These are phyloP conservation scores for Litchi chinensis DNA, from an alignment of 345 rosid species.

Conservation along the genomic window DNA sequence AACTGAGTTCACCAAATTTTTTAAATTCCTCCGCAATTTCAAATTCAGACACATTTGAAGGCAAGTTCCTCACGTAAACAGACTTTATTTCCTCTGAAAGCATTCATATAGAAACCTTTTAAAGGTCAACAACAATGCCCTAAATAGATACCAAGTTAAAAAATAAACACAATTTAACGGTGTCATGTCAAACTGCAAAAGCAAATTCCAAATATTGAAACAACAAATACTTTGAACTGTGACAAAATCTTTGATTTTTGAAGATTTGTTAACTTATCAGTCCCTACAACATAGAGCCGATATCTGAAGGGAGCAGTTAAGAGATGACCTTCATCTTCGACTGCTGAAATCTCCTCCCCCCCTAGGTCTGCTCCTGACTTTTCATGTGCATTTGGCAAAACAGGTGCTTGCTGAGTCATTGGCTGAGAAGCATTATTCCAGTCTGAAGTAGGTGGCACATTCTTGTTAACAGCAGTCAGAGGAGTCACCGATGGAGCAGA, in stretches of 20 bases:
- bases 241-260: background rate
- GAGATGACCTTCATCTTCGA: conserved; percentile 56
- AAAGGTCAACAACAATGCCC: conserved; percentile 12
- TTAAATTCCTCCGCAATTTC: conserved; percentile 74
- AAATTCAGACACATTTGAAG: conserved; percentile 48
- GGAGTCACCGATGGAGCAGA: conserved; percentile 37
- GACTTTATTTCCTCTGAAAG: conserved; percentile 64
- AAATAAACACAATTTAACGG: conserved; percentile 1
- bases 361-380: conserved; percentile 35
- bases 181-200: background rate
- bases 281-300: background rate
- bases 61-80: conserved; percentile 67
- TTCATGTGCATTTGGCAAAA: conserved; percentile 38
- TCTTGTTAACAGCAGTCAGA: conserved; percentile 43
- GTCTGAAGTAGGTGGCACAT: conserved; percentile 36
- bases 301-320: background rate
- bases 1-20: conserved; percentile 59
- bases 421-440: conserved; percentile 47
- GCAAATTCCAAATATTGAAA: background rate
- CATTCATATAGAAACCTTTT: background rate
- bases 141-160: background rate
- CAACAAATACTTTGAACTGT: background rate
- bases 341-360: conserved; percentile 43
- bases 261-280: background rate
- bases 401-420: conserved; percentile 28